Conservation (phyloP, 2,329 filamentous ascomycete species). For the Colletotrichum euphorbiae region DNA sequence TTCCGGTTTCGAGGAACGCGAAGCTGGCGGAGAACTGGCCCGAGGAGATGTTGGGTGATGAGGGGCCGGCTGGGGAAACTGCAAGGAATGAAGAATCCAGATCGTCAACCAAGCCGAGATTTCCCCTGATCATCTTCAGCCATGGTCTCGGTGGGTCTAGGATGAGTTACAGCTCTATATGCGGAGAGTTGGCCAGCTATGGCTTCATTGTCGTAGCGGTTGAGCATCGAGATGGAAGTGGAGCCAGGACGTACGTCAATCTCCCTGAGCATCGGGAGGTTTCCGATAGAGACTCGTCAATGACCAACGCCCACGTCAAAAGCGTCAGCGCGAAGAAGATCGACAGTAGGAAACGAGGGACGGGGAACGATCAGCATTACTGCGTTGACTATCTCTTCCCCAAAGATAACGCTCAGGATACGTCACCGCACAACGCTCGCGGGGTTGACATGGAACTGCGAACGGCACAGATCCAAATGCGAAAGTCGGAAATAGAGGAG, state of each 20-base stretch:
- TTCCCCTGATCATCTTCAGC: slow-evolving; percentile 74
- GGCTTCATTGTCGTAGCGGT: slow-evolving; percentile 74
- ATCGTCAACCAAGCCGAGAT: slow-evolving; percentile 55
- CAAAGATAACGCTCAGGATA: slow-evolving; percentile 63
- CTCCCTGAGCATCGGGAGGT: slow-evolving; percentile 56
- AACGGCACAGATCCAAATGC: slow-evolving; percentile 70
- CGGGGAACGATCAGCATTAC: slow-evolving; percentile 53
- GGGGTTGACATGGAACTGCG: slow-evolving; percentile 71
- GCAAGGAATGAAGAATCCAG: slow-evolving; percentile 44
- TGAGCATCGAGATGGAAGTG: slow-evolving; percentile 74
- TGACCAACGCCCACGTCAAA: slow-evolving; percentile 42
- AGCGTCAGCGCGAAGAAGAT: slow-evolving; percentile 50
- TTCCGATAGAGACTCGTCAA: slow-evolving; percentile 46
- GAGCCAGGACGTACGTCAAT: slow-evolving; percentile 71
- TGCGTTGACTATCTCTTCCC: slow-evolving; percentile 73
- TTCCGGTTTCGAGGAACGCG: slow-evolving; percentile 73
- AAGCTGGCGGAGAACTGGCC: slow-evolving; percentile 67
- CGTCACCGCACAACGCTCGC: slow-evolving; percentile 65
- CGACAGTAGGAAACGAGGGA: slow-evolving; percentile 49
- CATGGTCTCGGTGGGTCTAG: slow-evolving; percentile 74
- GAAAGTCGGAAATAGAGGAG: slow-evolving; percentile 74
- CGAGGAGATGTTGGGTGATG: slow-evolving; percentile 49
- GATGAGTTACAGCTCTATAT: slow-evolving; percentile 71
- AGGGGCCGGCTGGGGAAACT: slow-evolving; percentile 49
- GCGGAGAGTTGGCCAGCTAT: slow-evolving; percentile 74